Conservation (phyloP, 2,329 filamentous ascomycete genomes). For the Triangularia verruculosa region DNA sequence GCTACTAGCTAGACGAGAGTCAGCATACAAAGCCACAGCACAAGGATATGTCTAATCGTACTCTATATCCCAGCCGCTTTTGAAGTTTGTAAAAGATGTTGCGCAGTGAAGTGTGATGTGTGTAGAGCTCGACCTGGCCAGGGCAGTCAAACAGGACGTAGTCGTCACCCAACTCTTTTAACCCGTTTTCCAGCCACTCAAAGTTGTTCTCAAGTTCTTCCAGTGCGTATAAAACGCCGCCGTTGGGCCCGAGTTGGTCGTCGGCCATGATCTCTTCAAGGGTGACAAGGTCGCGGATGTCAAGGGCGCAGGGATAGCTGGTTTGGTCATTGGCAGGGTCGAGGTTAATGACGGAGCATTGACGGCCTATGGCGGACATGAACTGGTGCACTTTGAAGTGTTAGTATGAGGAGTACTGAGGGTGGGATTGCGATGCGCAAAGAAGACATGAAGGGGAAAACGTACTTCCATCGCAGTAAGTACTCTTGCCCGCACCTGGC, state of each 20-base stretch:
- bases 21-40: constrained; percentile 25
- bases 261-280: constrained; percentile 94
- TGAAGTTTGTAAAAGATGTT: constrained; percentile 90
- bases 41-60: constrained; percentile 44
- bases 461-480: constrained; percentile 92
- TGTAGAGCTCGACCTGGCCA: constrained; percentile 95
- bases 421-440: not conserved
- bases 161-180: constrained; percentile 80
- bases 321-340: constrained; percentile 96
- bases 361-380: constrained; percentile 89
- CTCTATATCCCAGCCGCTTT: constrained; percentile 80
- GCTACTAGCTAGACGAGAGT: constrained; percentile 70
- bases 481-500: constrained; percentile 93
- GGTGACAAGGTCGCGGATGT: constrained; percentile 84
- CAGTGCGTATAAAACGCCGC: constrained; percentile 86
- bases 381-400: constrained; percentile 78
- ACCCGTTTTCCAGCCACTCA: constrained; percentile 81
- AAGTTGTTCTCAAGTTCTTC: constrained; percentile 94
- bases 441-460: constrained; percentile 32
- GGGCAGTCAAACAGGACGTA: constrained; percentile 96
- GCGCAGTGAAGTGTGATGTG: constrained; percentile 85
- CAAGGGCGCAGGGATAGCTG: constrained; percentile 82
- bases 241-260: constrained; percentile 87
- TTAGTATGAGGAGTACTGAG: constrained; percentile 8
- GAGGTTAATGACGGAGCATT: constrained; percentile 92